Conservation (phyloP, 2,329 filamentous ascomycete genomes). For the Boeremia exigua region DNA sequence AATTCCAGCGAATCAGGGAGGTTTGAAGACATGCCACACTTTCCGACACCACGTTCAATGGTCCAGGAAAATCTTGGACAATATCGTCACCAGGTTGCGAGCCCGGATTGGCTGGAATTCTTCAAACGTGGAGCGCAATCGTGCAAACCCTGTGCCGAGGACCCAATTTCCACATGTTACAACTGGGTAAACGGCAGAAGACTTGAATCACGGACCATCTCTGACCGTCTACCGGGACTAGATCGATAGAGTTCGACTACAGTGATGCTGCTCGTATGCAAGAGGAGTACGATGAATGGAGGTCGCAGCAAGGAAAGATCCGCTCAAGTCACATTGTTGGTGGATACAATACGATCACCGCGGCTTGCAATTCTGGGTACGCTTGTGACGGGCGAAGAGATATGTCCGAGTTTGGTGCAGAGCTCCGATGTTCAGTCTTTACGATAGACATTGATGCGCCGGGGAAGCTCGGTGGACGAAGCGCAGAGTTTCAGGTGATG, state of each 20-base stretch:
- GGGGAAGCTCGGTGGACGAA: slow-evolving; percentile 40
- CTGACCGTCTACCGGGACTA: neutral
- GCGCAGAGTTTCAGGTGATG: slow-evolving; percentile 35
- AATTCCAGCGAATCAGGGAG: slow-evolving; percentile 9
- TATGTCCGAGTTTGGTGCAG: neutral
- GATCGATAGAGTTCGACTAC: slow-evolving; percentile 8
- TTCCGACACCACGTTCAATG: slow-evolving; percentile 1
- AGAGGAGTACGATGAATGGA: neutral
- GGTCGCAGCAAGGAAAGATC: neutral
- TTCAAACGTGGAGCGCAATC: neutral
- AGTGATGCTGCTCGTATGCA: slow-evolving; percentile 4
- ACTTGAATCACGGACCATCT: slow-evolving; percentile 8
- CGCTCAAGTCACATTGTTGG: neutral
- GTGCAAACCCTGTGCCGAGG: slow-evolving; percentile 1
- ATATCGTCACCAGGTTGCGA: neutral
- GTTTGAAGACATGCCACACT: slow-evolving; percentile 15
- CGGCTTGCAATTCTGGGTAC: neutral
- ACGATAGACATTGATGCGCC: slow-evolving; percentile 44
- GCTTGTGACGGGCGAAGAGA: too few species aligned
- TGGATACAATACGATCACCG: neutral
- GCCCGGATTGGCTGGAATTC: neutral
- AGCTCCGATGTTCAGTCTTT: slow-evolving; percentile 24
- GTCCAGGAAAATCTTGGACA: neutral
- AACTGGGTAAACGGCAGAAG: slow-evolving; percentile 14
- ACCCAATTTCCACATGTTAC: slow-evolving; percentile 9